phyloP scores from a whole-genome alignment of 768 basidiomycete genomes.

The Hericium coralloides region DNA sequence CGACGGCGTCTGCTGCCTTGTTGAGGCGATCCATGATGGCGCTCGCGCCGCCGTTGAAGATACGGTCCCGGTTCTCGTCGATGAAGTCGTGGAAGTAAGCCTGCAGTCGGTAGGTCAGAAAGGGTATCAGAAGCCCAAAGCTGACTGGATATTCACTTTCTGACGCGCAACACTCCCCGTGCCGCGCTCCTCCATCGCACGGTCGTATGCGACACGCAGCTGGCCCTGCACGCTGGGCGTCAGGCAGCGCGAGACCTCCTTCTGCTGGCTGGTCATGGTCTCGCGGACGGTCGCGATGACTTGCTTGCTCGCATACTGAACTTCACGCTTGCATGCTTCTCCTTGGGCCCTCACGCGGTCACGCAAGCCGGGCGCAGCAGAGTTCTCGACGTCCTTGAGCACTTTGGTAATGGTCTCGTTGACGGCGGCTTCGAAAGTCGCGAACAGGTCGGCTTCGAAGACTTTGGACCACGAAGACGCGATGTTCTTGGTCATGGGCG shows the following conservation, averaged over 20 bases:
- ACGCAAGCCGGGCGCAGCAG: conserved; percentile 41
- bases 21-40: conserved; percentile 38
- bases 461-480: conserved; percentile 49
- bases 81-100: conserved; percentile 40
- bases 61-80: conserved; percentile 32
- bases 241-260: conserved; percentile 49
- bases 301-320: conserved; percentile 37
- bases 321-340: conserved; percentile 43
- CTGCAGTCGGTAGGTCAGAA: conserved; percentile 19
- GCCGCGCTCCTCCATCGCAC: conserved; percentile 46
- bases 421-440: conserved; percentile 33
- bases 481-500: conserved; percentile 50
- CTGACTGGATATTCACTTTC: conserved; percentile 30
- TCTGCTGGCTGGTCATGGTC: conserved; percentile 44
- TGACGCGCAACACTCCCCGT: conserved; percentile 50
- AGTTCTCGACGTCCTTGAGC: conserved; percentile 41
- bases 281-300: conserved; percentile 40
- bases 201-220: conserved; percentile 42
- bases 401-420: conserved; percentile 32
- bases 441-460: conserved; percentile 53
- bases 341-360: conserved; percentile 44
- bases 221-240: conserved; percentile 47
- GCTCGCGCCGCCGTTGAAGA: conserved; percentile 46
- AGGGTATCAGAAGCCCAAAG: not conserved
- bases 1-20: conserved; percentile 39